A percentile compares a stretch with the other conserved stretches of the same genome.
Conservation (phyloP, 768 basidiomycete species). For the Pleurotus eryngii region DNA sequence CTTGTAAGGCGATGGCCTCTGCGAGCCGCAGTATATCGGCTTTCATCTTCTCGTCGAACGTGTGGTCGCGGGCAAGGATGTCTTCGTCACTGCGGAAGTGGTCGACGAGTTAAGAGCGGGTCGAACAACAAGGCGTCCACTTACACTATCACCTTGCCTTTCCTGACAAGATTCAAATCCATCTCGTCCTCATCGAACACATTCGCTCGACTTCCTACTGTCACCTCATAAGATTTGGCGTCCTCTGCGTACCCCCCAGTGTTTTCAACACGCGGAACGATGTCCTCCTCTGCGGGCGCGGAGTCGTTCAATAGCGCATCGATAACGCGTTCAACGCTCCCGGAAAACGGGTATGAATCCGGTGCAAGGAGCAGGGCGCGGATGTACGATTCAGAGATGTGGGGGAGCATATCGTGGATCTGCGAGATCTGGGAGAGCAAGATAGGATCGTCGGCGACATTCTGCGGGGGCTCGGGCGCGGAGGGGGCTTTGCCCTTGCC, state of each 20-base stretch:
- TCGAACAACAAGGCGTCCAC: slow-evolving; percentile 31
- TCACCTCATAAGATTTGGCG: slow-evolving; percentile 4
- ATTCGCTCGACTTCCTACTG: slow-evolving; percentile 44
- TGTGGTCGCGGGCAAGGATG: slow-evolving; percentile 50
- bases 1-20: slow-evolving; percentile 60
- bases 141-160: slow-evolving; percentile 55
- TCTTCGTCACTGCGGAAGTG: slow-evolving; percentile 39
- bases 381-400: slow-evolving; percentile 54
- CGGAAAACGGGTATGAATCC: slow-evolving; percentile 42
- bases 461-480: slow-evolving; percentile 9
- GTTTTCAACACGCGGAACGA: neutral
- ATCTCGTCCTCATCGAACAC: slow-evolving; percentile 73
- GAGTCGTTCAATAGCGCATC: slow-evolving; percentile 75
- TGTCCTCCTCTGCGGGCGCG: slow-evolving; percentile 39
- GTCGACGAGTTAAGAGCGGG: neutral
- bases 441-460: slow-evolving; percentile 31
- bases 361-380: slow-evolving; percentile 48
- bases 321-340: slow-evolving; percentile 59
- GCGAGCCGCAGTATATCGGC: slow-evolving; percentile 76
- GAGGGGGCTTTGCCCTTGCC: slow-evolving; percentile 40
- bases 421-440: slow-evolving; percentile 61
- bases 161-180: slow-evolving; percentile 53
- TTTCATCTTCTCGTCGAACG: slow-evolving; percentile 73
- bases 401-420: slow-evolving; percentile 75
- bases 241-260: slow-evolving; percentile 7